Evolutionary conservation across 495 filamentous ascomycete species (phyloP), one percentile per base, ranked within the genome.

Genomic region (Aspergillus wentii): DNA sequence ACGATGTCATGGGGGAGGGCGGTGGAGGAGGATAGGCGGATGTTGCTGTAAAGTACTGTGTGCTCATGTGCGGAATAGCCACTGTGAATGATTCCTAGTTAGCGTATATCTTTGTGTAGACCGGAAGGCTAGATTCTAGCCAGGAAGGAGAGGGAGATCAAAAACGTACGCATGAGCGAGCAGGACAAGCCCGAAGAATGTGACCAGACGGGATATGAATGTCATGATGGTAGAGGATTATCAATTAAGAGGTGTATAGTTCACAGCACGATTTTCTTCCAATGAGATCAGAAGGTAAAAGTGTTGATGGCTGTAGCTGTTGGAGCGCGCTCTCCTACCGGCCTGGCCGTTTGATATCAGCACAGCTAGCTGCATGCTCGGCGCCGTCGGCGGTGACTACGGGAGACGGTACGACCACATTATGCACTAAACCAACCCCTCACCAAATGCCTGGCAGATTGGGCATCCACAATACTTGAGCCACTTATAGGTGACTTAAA

Each of bases 41-140:
- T 61, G 47, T 71, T 75, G 30, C 80, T 76, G 51, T 76, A 76
- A 35, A 89, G 73, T 10, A 80, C 69, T 27, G 85, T 81, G 58
- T 90, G 83, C 62, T 94, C 87, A 47, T 89, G 82, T 27, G 87
- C 85, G 35, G 87, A 94, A 62, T 90, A 94, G 57, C 83, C 86
- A 33, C 86, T 91, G 42, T 18, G 42, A 20, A 5, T 33, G 22
- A 25, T 29, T 29, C 10, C 20, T 40, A 16, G 33, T 44, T 22
- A 45, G 33, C 31, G 14, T 17, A 9, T 27, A 23, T 23, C 3
- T 22, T 20, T 8, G 15, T 21, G n/a, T 21, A 17, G 27, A 11
- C 31, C 13, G n/a, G 13, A 35, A 14, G 11, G 17, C 6, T 30
- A 29, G 26, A 6, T 31, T 40, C 39, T 27, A 17, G 14, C 13